Conservation (phyloP, 2,329 filamentous ascomycete species). For the Plectosphaerella sp. region DNA sequence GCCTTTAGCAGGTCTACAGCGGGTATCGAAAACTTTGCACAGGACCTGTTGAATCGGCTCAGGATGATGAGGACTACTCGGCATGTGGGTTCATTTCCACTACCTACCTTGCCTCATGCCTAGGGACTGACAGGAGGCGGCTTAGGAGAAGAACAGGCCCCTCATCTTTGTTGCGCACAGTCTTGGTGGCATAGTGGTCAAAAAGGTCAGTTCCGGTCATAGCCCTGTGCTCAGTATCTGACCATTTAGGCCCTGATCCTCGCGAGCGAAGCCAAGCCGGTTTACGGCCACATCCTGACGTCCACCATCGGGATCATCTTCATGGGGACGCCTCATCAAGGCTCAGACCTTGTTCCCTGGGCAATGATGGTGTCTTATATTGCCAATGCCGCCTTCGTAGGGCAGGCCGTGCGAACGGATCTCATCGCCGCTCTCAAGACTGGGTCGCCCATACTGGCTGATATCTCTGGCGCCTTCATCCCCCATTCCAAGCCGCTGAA, state of each 20-base stretch:
- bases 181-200: slow-evolving; percentile 32
- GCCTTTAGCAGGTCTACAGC: too few relatives aligned
- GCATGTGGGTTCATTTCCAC: too few relatives aligned
- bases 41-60: too few relatives aligned
- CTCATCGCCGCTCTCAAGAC: not conserved
- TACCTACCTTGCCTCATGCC: not conserved
- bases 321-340: slow-evolving; percentile 32
- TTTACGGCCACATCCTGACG: too few relatives aligned
- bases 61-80: too few relatives aligned
- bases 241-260: too few relatives aligned
- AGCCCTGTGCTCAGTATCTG: too few relatives aligned
- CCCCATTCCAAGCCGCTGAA: not conserved
- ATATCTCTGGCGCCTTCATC: not conserved
- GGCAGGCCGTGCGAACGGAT: not conserved
- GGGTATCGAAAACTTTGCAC: too few relatives aligned
- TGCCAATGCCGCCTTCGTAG: not conserved
- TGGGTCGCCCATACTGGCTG: not conserved
- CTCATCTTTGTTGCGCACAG: slow-evolving; percentile 33
- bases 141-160: slow-evolving; percentile 16
- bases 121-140: slow-evolving; percentile 16
- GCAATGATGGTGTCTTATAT: not conserved
- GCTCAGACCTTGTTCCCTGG: slow-evolving; percentile 10
- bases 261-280: too few relatives aligned
- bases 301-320: slow-evolving; percentile 23
- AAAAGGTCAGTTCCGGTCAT: slow-evolving; percentile 21